Conservation (phyloP, 2,329 filamentous ascomycete genomes). For the Exophiala xenobiotica region DNA sequence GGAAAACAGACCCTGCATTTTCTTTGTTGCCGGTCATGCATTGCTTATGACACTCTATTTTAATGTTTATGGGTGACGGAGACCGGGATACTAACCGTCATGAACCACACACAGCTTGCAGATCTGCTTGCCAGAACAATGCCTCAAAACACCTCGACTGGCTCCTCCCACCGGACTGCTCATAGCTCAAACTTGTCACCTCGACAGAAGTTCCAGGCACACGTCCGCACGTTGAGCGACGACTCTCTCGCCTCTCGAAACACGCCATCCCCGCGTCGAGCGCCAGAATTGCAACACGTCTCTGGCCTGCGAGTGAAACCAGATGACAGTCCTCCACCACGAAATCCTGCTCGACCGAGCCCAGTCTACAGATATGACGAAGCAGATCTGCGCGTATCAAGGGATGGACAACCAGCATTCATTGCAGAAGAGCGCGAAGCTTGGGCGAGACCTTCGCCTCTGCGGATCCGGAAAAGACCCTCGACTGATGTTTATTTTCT, state of each 20-base stretch:
- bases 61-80: not conserved
- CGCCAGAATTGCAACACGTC: conserved; percentile 15
- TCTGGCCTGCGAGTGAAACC: conserved; percentile 17
- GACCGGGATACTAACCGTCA: conserved; percentile 3
- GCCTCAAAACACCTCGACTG: conserved; percentile 3
- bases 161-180: conserved; percentile 1
- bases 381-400: not conserved
- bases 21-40: not conserved
- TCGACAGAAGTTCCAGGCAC: conserved; percentile 24
- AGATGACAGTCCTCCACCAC: conserved; percentile 5
- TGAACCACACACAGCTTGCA: conserved; percentile 22
- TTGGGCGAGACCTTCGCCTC: conserved; percentile 21
- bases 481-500: conserved; percentile 8
- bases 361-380: conserved; percentile 8
- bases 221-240: conserved; percentile 20
- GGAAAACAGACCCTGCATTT: not conserved
- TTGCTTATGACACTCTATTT: not conserved
- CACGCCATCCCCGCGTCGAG: conserved; percentile 9
- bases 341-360: not conserved
- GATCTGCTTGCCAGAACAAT: conserved; percentile 18
- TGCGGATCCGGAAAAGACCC: conserved; percentile 1
- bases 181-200: conserved; percentile 16
- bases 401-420: conserved; percentile 15
- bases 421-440: conserved; percentile 25
- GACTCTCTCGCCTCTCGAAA: conserved; percentile 3